phyloP scores from a whole-genome alignment of 768 basidiomycete genomes.

The Collybiopsis luxurians region DNA sequence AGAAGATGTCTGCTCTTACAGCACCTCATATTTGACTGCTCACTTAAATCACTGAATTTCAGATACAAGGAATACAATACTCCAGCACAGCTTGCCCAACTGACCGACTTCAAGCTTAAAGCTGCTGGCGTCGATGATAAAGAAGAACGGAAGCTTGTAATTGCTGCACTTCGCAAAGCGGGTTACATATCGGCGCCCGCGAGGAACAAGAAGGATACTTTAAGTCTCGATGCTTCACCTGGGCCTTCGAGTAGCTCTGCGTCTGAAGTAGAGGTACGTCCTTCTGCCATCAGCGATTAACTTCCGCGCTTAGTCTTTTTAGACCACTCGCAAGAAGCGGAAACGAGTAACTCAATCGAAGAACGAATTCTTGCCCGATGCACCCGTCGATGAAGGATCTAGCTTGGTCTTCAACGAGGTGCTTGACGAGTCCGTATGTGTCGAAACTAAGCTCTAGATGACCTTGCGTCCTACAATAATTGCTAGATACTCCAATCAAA shows the following conservation, averaged over 20 bases:
- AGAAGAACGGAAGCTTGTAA: slow-evolving; percentile 57
- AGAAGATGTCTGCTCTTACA: slow-evolving; percentile 58
- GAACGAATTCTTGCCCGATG: slow-evolving; percentile 60
- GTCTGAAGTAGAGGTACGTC: slow-evolving; percentile 27
- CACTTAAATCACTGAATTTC: slow-evolving; percentile 14
- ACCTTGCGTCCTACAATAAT: not conserved
- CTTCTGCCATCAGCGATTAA: slow-evolving; percentile 2
- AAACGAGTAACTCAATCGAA: slow-evolving; percentile 42
- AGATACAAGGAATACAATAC: slow-evolving; percentile 77
- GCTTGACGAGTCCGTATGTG: slow-evolving; percentile 65
- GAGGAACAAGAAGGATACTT: slow-evolving; percentile 20
- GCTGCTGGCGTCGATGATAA: slow-evolving; percentile 60
- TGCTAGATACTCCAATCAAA: slow-evolving; percentile 58
- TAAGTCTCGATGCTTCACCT: slow-evolving; percentile 10
- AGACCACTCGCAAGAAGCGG: slow-evolving; percentile 50
- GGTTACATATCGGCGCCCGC: slow-evolving; percentile 44
- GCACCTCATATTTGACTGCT: not conserved
- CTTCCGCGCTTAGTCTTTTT: slow-evolving; percentile 5
- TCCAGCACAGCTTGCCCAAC: slow-evolving; percentile 46
- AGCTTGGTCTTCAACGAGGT: slow-evolving; percentile 73
- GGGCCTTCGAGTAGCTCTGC: slow-evolving; percentile 18
- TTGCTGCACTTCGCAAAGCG: slow-evolving; percentile 60
- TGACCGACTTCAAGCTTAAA: slow-evolving; percentile 60
- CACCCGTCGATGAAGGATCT: slow-evolving; percentile 47
- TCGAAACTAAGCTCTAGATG: not conserved